A percentile compares a stretch with the other conserved stretches of the same genome.
phyloP scores from a whole-genome alignment of 805 yeast species.

The Saccharomyces eubayanus region DNA sequence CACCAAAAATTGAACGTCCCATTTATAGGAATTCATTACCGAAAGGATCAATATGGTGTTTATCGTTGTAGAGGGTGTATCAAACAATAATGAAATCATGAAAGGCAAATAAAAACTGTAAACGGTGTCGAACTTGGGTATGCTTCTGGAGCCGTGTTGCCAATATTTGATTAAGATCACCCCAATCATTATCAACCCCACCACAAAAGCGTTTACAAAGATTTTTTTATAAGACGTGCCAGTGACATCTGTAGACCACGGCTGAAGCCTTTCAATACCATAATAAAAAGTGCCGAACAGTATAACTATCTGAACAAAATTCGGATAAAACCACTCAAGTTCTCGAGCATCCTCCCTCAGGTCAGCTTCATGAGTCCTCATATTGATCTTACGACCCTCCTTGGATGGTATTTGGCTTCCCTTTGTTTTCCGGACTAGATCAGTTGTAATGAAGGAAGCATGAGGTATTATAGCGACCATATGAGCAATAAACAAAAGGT shows the following conservation, averaged over 20 bases:
- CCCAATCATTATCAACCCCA: neutral
- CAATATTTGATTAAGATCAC: neutral
- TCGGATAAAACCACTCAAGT: neutral
- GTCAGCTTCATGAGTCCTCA: neutral
- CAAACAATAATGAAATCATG: conserved; percentile 24
- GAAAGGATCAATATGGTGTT: conserved; percentile 25
- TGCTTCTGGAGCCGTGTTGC: neutral
- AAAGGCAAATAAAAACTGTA: conserved; percentile 31
- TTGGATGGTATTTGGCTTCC: neutral
- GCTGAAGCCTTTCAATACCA: neutral
- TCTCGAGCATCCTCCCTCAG: neutral
- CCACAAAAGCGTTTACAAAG: neutral
- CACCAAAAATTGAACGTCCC: neutral
- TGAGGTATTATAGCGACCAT: neutral
- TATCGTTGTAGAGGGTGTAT: conserved; percentile 18
- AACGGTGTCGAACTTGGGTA: conserved; percentile 30
- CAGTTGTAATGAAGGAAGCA: neutral
- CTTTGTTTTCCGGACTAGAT: neutral
- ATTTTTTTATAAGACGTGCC: neutral
- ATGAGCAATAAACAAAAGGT: neutral
- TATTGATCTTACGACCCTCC: neutral
- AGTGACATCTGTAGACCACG: neutral
- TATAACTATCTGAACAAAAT: neutral
- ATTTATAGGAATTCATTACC: neutral
- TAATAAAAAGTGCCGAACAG: neutral